Base-by-base conservation (phyloP, 2,329 filamentous ascomycete genomes). In the Drechmeria coniospora region DNA sequence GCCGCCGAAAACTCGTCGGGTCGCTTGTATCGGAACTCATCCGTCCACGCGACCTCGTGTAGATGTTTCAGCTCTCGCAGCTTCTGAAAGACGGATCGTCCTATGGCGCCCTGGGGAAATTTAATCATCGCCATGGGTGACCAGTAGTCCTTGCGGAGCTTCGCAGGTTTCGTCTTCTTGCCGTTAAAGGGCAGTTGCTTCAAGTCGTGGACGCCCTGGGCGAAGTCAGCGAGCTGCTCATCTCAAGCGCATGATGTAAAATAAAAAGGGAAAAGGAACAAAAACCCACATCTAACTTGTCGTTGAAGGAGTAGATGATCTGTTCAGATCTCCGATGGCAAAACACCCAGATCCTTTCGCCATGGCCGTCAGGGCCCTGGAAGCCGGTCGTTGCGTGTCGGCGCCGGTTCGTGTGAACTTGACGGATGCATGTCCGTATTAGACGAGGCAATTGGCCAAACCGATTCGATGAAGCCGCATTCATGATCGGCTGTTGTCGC, bases 101-200 rank as follows among this genome's bases (percentile, higher is more conserved):
- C 74, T 10, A 73, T 54, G 15, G 53, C 45, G 32, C 63, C 65
- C 21, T 57, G 51, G 23, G 62, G 61, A 45, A 79, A 72, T 42
- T 63, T 54, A 34, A 79, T 66, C 36, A 63, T 51, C 27, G 70
- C 71, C 41, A 78, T 53, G 6, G 68, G 68, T 19, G 56, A 54
- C 74, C 75, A 79, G 51, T 72, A 68, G 54, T 79, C 74, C 49
- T 72, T 75, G 32, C 74, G 70, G 21, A 79, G 54, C 41, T 68
- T 69, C 29, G 63, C 47, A 2, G 72, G 72, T 37, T 68, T 65
- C 25, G 68, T 62, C 51, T 79, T 77, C 48, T 78, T 79, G 51
- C 73, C 74, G 37, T 72, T 71, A 56, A 66, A 79, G 26, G 69
- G 65, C 34, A 79, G 49, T 44, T 74, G 69, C 41, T 63, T 59